These are phyloP conservation scores for Heliamphora pulchella DNA, from an alignment of 179 eudicot species.

Conservation along the genomic window DNA sequence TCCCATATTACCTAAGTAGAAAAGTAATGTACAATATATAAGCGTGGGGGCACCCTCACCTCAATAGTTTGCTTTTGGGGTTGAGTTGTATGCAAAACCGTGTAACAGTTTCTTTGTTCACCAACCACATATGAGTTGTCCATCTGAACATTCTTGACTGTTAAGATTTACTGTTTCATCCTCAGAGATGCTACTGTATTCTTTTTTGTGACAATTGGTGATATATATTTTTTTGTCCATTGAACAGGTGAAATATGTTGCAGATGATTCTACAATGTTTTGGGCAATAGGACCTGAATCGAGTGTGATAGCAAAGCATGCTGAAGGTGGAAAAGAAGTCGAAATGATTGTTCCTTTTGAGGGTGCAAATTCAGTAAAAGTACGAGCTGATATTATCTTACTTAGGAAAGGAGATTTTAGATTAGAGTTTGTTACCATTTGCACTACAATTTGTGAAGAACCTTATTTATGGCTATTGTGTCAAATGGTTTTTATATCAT, in stretches of 20 bases:
- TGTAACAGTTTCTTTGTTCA: background rate
- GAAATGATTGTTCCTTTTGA: conserved; percentile 88
- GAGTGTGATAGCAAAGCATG: conserved; percentile 57
- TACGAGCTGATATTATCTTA: conserved; percentile 17
- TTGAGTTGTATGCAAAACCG: no score
- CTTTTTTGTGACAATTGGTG: conserved; percentile 3
- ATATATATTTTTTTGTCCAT: background rate
- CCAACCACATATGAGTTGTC: background rate
- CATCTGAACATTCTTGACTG: background rate
- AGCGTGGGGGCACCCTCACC: no score
- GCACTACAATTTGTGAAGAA: background rate
- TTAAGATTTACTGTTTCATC: background rate
- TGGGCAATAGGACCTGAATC: conserved; percentile 86
- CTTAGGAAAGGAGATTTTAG: background rate
- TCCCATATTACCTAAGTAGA: no score
- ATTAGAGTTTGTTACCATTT: background rate
- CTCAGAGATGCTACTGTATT: background rate
- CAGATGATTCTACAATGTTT: conserved; percentile 78
- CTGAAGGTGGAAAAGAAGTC: conserved; percentile 71
- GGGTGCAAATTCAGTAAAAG: conserved; percentile 64
- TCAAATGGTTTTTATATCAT: background rate
- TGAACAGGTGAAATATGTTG: conserved; percentile 60
- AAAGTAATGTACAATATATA: no score
- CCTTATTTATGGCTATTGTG: no score
- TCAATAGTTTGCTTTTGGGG: no score